Conservation (phyloP, 148 eudicot genomes). For the Arctostaphylos glauca region DNA sequence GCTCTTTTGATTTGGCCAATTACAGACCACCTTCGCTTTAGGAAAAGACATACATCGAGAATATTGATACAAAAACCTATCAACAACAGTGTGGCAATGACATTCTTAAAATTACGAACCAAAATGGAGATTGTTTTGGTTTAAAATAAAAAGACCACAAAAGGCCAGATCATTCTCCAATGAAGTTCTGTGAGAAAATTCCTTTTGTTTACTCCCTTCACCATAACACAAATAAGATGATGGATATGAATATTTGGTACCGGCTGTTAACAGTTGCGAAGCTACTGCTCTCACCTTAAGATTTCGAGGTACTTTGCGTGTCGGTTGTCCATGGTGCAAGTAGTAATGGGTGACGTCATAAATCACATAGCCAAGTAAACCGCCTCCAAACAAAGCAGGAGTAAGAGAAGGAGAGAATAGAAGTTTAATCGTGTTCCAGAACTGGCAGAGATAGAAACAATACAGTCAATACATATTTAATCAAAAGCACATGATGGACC, state of each 20-base stretch:
- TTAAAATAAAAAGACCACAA: not conserved
- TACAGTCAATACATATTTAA: not conserved
- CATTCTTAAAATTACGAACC: not conserved
- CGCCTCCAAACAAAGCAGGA: constrained; percentile 86
- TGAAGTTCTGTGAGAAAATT: too few species aligned
- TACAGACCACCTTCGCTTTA: not conserved
- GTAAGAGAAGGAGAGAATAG: constrained; percentile 61
- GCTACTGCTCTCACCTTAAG: constrained; percentile 58
- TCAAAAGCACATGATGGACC: not conserved
- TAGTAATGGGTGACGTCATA: constrained; percentile 95
- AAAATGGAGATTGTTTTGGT: not conserved
- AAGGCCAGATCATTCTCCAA: too few species aligned
- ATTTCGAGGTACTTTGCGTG: constrained; percentile 42
- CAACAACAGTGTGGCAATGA: not conserved
- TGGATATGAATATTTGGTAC: not conserved
- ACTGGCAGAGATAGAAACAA: constrained; percentile 39
- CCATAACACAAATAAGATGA: not conserved
- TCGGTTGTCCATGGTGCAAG: constrained; percentile 91
- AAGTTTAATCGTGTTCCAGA: constrained; percentile 62
- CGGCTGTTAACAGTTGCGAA: not conserved
- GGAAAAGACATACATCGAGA: not conserved
- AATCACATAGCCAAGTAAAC: constrained; percentile 79
- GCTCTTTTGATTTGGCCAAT: not conserved
- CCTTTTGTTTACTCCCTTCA: too few species aligned
- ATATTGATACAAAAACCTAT: not conserved